Percentiles rank a stretch among this genome's conserved stretches.
Conservation (phyloP, 352 stramenopile genomes). For the Phytophthora hybrid region DNA sequence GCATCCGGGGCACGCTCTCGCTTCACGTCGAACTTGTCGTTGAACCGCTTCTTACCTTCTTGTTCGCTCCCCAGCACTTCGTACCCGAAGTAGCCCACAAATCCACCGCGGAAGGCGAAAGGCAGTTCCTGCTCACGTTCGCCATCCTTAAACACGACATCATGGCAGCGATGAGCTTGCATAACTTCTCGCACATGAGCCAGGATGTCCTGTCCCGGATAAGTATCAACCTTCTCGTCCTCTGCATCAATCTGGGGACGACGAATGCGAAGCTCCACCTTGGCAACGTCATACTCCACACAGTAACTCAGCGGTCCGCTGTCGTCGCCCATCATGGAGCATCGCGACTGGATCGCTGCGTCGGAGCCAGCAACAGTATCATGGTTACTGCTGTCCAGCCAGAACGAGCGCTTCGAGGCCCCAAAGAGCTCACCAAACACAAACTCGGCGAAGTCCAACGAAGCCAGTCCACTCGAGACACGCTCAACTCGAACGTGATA, state of each 20-base stretch:
- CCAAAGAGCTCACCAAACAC: slow-evolving; percentile 71
- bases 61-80: slow-evolving; percentile 68
- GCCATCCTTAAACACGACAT: slow-evolving; percentile 32
- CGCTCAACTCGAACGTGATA: slow-evolving; percentile 52
- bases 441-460: slow-evolving; percentile 66
- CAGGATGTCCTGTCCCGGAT: slow-evolving; percentile 38
- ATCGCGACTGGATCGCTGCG: slow-evolving; percentile 44
- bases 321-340: slow-evolving; percentile 82
- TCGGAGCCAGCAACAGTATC: slow-evolving; percentile 35
- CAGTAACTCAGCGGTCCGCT: slow-evolving; percentile 66
- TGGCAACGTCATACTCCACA: slow-evolving; percentile 71
- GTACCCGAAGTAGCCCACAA: slow-evolving; percentile 92
- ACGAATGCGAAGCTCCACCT: slow-evolving; percentile 57
- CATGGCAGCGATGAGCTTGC: slow-evolving; percentile 42
- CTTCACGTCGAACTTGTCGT: slow-evolving; percentile 21
- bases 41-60: slow-evolving; percentile 30
- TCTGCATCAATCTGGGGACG: slow-evolving; percentile 18
- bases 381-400: slow-evolving; percentile 86
- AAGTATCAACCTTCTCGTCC: slow-evolving; percentile 32
- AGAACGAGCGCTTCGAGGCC: slow-evolving; percentile 64
- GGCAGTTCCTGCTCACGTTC: slow-evolving; percentile 42
- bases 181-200: slow-evolving; percentile 55
- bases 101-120: slow-evolving; percentile 86
- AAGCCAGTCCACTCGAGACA: slow-evolving; percentile 46
- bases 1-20: slow-evolving; percentile 75